A percentile compares a stretch with the other conserved stretches of the same genome.
These are phyloP conservation scores for Ailanthus altissimus DNA, from an alignment of 345 rosid genomes.

Conservation along the genomic window DNA sequence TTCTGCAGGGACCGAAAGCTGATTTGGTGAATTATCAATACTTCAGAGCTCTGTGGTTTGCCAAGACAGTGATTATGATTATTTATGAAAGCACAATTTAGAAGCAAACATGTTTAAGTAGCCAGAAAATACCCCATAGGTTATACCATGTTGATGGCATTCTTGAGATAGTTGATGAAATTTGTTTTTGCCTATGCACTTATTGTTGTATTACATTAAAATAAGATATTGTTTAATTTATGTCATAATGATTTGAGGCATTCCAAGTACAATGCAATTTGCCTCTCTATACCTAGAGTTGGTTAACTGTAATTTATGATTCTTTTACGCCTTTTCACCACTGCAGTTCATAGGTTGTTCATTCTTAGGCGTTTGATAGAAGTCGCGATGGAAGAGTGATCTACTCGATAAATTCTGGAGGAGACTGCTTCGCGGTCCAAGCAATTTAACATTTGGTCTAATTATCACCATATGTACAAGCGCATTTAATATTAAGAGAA, in stretches of 20 bases:
- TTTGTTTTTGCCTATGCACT: not conserved
- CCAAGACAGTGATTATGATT: slow-evolving; percentile 2
- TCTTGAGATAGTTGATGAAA: not conserved
- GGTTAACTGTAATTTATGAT: not conserved
- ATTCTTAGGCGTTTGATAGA: not conserved
- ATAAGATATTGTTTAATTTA: not conserved
- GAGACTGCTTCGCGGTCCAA: too few relatives aligned
- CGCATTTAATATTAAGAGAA: not conserved
- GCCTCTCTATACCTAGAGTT: not conserved
- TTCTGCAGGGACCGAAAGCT: slow-evolving; percentile 20
- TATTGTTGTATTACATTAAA: not conserved
- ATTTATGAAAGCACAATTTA: slow-evolving; percentile 6
- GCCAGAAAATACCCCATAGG: not conserved
- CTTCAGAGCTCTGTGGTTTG: not conserved
- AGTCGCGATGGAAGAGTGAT: too few relatives aligned
- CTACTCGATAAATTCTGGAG: too few relatives aligned
- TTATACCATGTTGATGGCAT: not conserved
- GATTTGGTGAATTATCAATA: not conserved
- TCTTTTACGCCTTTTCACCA: not conserved
- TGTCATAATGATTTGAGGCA: not conserved
- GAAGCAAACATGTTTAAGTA: not conserved
- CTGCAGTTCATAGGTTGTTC: not conserved
- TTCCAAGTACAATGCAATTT: not conserved
- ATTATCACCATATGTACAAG: not conserved
- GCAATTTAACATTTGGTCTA: not conserved